Percentiles rank a stretch among this genome's conserved stretches.
phyloP scores from a whole-genome alignment of 805 yeast species.

The Metschnikowia vanudenii region DNA sequence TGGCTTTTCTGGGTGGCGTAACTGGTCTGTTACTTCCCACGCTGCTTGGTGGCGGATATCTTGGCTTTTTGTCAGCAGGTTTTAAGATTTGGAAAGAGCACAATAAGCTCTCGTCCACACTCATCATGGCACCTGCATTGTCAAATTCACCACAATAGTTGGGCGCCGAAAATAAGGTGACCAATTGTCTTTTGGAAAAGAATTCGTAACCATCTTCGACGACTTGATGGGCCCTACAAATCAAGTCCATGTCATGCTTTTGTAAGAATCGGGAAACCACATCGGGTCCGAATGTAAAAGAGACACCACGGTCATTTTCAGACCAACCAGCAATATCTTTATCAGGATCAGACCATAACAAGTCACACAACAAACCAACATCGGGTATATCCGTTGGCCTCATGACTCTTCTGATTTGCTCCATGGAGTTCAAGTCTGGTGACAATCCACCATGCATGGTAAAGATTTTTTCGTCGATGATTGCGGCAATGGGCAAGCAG shows the following conservation, averaged over 20 bases:
- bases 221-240: conserved; percentile 98
- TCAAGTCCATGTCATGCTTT: conserved; percentile 96
- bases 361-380: conserved; percentile 92
- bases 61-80: conserved; percentile 95
- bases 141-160: conserved; percentile 99
- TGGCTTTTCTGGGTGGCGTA: conserved; percentile 59
- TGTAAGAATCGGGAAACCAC: conserved; percentile 94
- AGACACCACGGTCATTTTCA: conserved; percentile 98
- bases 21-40: conserved; percentile 49
- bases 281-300: conserved; percentile 99
- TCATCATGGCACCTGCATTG: conserved; percentile 99
- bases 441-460: conserved; percentile 99
- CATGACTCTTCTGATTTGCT: conserved; percentile 97
- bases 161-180: conserved; percentile 94
- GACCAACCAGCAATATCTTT: conserved; percentile 98
- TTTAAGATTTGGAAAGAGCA: conserved; percentile 96
- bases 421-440: conserved; percentile 97
- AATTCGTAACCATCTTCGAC: conserved; percentile 99
- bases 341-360: conserved; percentile 98
- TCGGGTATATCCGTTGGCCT: conserved; percentile 99
- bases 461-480: conserved; percentile 95
- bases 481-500: conserved; percentile 97
- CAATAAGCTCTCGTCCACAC: conserved; percentile 91
- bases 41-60: conserved; percentile 47
- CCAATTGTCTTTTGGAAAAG: conserved; percentile 92